Evolutionary conservation across 192 early-diverging fungal genomes (phyloP).

Genomic region (Gonapodya sp.): DNA sequence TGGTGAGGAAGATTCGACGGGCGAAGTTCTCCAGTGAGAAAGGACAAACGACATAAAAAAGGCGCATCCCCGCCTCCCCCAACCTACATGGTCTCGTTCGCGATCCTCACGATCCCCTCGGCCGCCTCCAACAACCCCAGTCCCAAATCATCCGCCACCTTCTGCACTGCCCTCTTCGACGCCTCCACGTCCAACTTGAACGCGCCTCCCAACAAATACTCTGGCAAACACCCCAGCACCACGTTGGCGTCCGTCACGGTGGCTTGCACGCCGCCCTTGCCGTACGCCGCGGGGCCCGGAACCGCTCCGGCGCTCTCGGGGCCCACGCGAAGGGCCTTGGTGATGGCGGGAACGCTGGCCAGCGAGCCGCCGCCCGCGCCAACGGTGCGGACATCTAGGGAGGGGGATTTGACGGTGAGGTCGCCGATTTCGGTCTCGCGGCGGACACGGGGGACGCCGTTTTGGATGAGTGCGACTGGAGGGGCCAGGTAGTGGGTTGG

Average conservation of each 20-base stretch:
- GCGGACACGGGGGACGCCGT: neutral
- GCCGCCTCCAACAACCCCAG: neutral
- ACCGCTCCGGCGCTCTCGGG: neutral
- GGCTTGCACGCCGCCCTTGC: neutral
- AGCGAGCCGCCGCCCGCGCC: neutral
- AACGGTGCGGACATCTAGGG: neutral
- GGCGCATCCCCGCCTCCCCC: neutral
- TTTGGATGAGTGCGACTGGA: neutral
- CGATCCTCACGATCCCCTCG: neutral
- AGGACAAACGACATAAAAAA: neutral
- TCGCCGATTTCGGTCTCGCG: slow-evolving; percentile 3
- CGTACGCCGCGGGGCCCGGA: neutral
- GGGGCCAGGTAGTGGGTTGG: no score
- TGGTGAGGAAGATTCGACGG: neutral
- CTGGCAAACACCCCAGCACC: neutral
- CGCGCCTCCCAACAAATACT: neutral
- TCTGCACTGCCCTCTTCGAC: neutral
- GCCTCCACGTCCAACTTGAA: neutral
- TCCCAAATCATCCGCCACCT: neutral
- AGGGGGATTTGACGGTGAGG: neutral
- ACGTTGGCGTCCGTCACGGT: neutral
- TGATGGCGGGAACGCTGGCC: neutral
- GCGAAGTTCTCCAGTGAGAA: no score
- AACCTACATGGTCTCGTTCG: neutral
- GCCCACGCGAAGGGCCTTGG: neutral